These are phyloP conservation scores for Daldinia bambusicola DNA, from an alignment of 495 filamentous ascomycete species.

Conservation along the genomic window DNA sequence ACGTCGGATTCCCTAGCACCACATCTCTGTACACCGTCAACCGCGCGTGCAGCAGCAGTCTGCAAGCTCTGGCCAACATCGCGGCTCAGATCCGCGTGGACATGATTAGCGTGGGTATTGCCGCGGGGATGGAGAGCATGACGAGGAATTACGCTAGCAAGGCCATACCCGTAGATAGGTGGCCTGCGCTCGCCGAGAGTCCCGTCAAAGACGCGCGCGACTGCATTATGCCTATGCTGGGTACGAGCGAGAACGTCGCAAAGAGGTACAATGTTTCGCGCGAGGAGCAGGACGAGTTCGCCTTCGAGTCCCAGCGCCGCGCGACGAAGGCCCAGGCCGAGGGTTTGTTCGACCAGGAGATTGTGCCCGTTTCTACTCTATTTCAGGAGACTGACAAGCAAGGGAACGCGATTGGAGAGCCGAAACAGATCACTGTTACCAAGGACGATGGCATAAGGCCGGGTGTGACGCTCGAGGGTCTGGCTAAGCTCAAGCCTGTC, in stretches of 20 bases:
- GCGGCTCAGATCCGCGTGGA: slow-evolving; percentile 76
- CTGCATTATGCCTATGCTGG: slow-evolving; percentile 93
- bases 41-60: slow-evolving; percentile 81
- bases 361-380: slow-evolving; percentile 75
- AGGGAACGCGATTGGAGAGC: slow-evolving; percentile 64
- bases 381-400: slow-evolving; percentile 72
- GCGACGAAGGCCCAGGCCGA: slow-evolving; percentile 73
- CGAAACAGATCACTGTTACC: slow-evolving; percentile 64
- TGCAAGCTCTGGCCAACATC: slow-evolving; percentile 77
- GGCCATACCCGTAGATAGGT: slow-evolving; percentile 85
- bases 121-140: slow-evolving; percentile 94
- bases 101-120: slow-evolving; percentile 81
- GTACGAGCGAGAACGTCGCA: slow-evolving; percentile 93
- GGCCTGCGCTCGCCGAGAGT: slow-evolving; percentile 74
- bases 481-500: slow-evolving; percentile 84
- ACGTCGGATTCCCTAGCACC: slow-evolving; percentile 75
- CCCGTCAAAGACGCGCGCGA: slow-evolving; percentile 76
- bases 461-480: slow-evolving; percentile 70
- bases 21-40: slow-evolving; percentile 88
- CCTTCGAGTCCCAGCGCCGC: slow-evolving; percentile 74
- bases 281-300: slow-evolving; percentile 84
- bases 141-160: slow-evolving; percentile 84
- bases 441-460: slow-evolving; percentile 85
- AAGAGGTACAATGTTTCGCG: slow-evolving; percentile 76
- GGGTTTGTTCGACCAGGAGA: slow-evolving; percentile 80